phyloP scores from a whole-genome alignment of 345 rosid species.

The Psidium friedrichsthalianum region DNA sequence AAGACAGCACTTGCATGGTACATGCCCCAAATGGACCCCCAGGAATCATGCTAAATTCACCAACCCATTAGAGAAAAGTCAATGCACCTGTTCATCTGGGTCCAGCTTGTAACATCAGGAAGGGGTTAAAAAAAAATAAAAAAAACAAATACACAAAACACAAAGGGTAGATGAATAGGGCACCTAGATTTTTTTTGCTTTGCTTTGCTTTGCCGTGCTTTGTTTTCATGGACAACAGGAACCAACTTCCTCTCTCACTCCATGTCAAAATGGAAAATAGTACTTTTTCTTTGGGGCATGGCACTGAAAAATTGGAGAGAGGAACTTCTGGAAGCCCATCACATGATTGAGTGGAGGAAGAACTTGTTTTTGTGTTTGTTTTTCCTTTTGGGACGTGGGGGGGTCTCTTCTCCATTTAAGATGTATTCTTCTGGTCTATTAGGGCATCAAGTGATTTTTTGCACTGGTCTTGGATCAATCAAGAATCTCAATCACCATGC shows the following conservation, averaged over 20 bases:
- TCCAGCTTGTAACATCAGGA: background rate
- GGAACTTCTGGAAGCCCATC: background rate
- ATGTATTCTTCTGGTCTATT: background rate
- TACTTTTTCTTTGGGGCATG: background rate
- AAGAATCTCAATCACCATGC: background rate
- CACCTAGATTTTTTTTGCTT: background rate
- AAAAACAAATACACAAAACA: background rate
- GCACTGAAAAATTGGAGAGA: conserved; percentile 8
- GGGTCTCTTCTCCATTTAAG: background rate
- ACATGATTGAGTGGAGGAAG: conserved; percentile 4
- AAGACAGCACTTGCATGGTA: background rate
- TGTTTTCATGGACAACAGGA: background rate
- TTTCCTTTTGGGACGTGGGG: background rate
- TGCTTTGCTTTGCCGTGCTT: background rate
- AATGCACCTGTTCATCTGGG: background rate
- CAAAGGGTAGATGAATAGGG: background rate
- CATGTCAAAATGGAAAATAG: background rate
- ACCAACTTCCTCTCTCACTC: background rate
- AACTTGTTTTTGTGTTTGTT: background rate
- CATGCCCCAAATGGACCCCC: background rate
- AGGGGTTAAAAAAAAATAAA: background rate
- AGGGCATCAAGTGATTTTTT: background rate
- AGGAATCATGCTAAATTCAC: background rate
- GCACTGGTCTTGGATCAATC: background rate
- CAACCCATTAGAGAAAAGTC: background rate